Evolutionary conservation across 169 alveolate species (phyloP).

Genomic region (Plasmodium sp.): DNA sequence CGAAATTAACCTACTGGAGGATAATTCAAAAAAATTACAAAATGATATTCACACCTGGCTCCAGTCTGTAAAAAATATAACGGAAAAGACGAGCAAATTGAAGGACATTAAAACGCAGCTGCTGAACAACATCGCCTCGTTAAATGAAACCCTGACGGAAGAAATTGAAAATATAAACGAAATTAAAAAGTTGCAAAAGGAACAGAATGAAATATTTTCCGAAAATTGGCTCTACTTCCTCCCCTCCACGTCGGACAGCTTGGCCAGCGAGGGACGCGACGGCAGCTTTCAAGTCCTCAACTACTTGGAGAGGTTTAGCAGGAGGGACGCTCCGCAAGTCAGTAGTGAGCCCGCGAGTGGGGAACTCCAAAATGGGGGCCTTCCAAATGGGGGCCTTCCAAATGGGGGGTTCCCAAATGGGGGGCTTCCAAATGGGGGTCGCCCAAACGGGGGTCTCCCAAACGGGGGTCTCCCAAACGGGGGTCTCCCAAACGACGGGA

Average conservation of each 20-base stretch:
- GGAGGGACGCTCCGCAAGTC: not conserved
- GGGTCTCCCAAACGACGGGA: not conserved
- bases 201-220: slow-evolving; percentile 59
- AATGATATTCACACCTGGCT: slow-evolving; percentile 46
- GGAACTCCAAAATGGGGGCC: not conserved
- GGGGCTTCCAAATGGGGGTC: not conserved
- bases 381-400: not conserved
- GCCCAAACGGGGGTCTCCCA: not conserved
- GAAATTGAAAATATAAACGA: slow-evolving; percentile 71
- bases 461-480: not conserved
- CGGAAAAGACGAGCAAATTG: slow-evolving; percentile 35
- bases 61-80: slow-evolving; percentile 25
- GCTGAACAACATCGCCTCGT: slow-evolving; percentile 50
- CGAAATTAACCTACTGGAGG: slow-evolving; percentile 24
- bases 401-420: not conserved
- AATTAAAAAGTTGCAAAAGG: slow-evolving; percentile 42
- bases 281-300: not conserved
- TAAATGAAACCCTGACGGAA: slow-evolving; percentile 50
- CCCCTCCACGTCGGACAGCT: slow-evolving; percentile 31
- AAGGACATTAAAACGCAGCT: slow-evolving; percentile 44
- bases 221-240: slow-evolving; percentile 50
- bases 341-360: not conserved
- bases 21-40: slow-evolving; percentile 30
- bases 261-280: not conserved
- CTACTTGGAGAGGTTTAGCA: slow-evolving; percentile 10